Evolutionary conservation across 1,284 basidiomycete genomes (phyloP).

Genomic region (Tetrapyrgos nigripes): DNA sequence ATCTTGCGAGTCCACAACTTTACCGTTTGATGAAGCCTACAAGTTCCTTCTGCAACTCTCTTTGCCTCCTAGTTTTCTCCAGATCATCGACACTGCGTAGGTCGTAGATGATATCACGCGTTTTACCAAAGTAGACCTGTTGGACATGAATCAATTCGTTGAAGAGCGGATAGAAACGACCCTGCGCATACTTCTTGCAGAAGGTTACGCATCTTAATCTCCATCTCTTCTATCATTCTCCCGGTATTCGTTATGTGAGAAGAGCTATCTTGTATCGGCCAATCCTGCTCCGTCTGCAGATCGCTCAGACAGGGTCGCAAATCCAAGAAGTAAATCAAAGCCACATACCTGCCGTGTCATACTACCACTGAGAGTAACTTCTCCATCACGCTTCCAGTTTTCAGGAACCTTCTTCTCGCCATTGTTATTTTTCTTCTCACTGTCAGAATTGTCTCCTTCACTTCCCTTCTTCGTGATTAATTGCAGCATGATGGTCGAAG

Average conservation of each 20-base stretch:
- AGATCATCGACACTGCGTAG: constrained; percentile 88
- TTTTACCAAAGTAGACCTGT: constrained; percentile 98
- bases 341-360: constrained; percentile 91
- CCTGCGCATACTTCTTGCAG: constrained; percentile 84
- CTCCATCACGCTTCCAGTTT: constrained; percentile 68
- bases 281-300: constrained; percentile 82
- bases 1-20: not conserved
- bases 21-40: constrained; percentile 87
- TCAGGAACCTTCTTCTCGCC: constrained; percentile 43
- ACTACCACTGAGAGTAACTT: constrained; percentile 90
- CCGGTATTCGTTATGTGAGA: constrained; percentile 95
- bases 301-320: constrained; percentile 10
- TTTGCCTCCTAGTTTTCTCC: constrained; percentile 82
- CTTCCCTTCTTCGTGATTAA: constrained; percentile 68
- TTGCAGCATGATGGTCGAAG: constrained; percentile 97
- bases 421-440: constrained; percentile 38
- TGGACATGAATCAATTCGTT: not conserved
- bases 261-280: constrained; percentile 75
- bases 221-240: constrained; percentile 97
- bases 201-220: constrained; percentile 97
- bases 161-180: constrained; percentile 11
- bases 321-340: not conserved
- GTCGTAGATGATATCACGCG: constrained; percentile 92
- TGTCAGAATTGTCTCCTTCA: constrained; percentile 50
- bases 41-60: constrained; percentile 92